Conservation (phyloP, 495 filamentous ascomycete genomes). For the Thozetella sp. region DNA sequence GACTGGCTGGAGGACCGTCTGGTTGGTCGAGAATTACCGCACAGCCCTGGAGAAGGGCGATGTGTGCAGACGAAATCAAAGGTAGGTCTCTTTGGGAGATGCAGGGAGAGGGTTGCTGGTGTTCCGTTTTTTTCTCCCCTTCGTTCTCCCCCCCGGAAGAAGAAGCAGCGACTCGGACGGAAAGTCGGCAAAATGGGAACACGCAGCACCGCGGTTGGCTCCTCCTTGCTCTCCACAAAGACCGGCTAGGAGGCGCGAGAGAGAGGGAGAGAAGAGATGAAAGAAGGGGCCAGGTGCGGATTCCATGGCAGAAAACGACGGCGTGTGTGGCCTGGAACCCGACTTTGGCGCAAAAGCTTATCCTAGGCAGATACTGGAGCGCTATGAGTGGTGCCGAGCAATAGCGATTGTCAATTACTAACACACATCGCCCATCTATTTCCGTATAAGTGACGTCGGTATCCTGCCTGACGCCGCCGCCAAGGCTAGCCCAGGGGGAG, state of each 20-base stretch:
- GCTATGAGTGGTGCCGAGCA: not conserved
- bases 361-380: conserved; percentile 9
- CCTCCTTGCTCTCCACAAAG: conserved; percentile 1
- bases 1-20: too few species aligned
- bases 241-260: not conserved
- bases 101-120: too few species aligned
- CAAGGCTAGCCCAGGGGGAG: not conserved
- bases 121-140: too few species aligned
- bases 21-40: too few species aligned
- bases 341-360: not conserved
- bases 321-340: not conserved
- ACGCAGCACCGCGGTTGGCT: too few species aligned
- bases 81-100: too few species aligned
- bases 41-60: too few species aligned
- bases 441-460: conserved; percentile 1
- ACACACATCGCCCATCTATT: not conserved
- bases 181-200: too few species aligned
- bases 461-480: too few species aligned
- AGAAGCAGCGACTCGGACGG: too few species aligned
- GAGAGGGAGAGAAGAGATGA: conserved; percentile 4
- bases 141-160: too few species aligned
- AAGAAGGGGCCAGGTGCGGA: conserved; percentile 9
- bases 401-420: conserved; percentile 5
- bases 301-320: conserved; percentile 5
- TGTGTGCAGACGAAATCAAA: too few species aligned